These are phyloP conservation scores for Capsicum pubescens DNA, from an alignment of 257 asterid species.

Conservation along the genomic window DNA sequence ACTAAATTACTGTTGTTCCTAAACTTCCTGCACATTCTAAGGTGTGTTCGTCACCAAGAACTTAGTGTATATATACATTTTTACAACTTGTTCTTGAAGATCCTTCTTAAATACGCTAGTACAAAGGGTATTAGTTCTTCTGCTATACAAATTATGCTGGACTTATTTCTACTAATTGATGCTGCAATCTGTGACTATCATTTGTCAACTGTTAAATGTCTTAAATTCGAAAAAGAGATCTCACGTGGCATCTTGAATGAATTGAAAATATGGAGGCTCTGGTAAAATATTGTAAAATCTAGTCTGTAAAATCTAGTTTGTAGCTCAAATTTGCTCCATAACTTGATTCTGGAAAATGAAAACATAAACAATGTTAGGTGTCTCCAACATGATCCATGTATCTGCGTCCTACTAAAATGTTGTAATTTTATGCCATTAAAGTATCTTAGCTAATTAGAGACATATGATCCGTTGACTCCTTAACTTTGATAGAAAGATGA, in stretches of 20 bases:
- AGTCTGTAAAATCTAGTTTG: too few species aligned
- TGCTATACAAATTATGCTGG: too few species aligned
- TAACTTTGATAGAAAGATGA: constrained; percentile 34
- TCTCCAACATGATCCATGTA: too few species aligned
- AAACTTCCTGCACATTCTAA: background rate
- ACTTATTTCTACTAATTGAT: too few species aligned
- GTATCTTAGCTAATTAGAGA: too few species aligned
- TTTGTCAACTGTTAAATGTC: background rate
- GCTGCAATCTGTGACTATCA: too few species aligned
- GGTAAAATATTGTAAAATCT: too few species aligned
- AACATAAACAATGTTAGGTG: too few species aligned
- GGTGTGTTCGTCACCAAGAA: background rate
- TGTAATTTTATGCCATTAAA: background rate
- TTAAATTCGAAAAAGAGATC: background rate
- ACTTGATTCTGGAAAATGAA: too few species aligned
- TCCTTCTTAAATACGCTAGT: background rate
- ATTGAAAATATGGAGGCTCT: too few species aligned
- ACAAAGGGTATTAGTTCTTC: background rate
- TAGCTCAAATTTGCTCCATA: too few species aligned
- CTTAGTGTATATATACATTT: background rate
- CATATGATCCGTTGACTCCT: constrained; percentile 28
- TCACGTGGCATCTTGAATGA: too few species aligned
- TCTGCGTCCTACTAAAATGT: background rate
- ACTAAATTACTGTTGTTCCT: background rate
- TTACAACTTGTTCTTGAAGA: background rate